Conservation (phyloP, 306 rosid genomes). For the Trifolium dubium region DNA sequence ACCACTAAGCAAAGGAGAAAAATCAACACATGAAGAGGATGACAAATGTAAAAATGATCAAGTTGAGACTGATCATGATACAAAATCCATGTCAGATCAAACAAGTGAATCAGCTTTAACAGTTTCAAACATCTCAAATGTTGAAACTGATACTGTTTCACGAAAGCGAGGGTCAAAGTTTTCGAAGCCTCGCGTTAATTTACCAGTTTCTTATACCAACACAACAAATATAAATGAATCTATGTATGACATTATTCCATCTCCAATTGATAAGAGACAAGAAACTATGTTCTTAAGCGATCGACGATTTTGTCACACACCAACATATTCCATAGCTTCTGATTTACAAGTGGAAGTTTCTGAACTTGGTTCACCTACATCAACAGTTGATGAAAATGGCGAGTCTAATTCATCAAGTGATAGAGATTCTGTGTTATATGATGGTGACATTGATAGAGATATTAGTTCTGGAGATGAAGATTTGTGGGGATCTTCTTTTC, state of each 20-base stretch:
- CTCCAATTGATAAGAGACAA: conserved; percentile 44
- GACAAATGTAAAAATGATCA: conserved; percentile 31
- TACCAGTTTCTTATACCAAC: conserved; percentile 31
- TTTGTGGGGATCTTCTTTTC: conserved; percentile 52
- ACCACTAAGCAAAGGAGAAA: conserved; percentile 27
- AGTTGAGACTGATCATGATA: conserved; percentile 23
- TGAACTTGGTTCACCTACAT: conserved; percentile 74
- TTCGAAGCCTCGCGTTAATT: conserved; percentile 33
- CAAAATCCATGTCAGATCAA: conserved; percentile 41
- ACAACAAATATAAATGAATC: conserved; percentile 41
- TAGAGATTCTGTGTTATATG: conserved; percentile 58
- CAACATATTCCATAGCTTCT: conserved; percentile 81
- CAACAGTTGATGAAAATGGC: conserved; percentile 56
- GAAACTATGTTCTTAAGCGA: conserved; percentile 45
- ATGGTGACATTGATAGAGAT: conserved; percentile 69
- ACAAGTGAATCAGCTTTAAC: conserved; percentile 32
- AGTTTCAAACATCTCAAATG: conserved; percentile 21
- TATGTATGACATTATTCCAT: conserved; percentile 46
- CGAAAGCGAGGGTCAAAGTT: conserved; percentile 28
- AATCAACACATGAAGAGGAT: conserved; percentile 31
- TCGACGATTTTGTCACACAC: conserved; percentile 57
- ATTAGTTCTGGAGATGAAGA: conserved; percentile 52
- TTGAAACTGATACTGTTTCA: conserved; percentile 29
- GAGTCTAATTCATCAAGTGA: conserved; percentile 60
- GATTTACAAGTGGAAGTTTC: conserved; percentile 94